Percentiles rank a stretch among this genome's conserved stretches.
phyloP scores from a whole-genome alignment of 108 stramenopile genomes.

The Seminavis robusta region DNA sequence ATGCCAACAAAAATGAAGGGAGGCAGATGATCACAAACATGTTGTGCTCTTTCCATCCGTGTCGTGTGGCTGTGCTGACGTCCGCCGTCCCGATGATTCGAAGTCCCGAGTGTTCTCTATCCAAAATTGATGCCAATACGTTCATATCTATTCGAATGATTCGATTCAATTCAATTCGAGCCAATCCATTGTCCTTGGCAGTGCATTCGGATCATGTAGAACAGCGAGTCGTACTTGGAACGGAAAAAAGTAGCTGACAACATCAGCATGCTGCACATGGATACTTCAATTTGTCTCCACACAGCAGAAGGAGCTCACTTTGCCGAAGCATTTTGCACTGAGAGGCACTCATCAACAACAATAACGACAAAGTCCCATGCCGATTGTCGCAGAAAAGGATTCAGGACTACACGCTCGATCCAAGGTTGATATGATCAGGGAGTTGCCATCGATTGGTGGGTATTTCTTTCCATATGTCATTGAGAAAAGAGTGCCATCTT shows the following conservation, averaged over 20 bases:
- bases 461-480: not conserved
- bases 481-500: constrained; percentile 1
- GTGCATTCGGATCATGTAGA: constrained; percentile 10
- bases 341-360: constrained; percentile 3
- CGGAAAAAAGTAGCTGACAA: constrained; percentile 2
- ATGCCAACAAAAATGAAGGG: too few relatives aligned
- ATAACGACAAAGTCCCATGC: constrained; percentile 6
- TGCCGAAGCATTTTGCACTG: not conserved
- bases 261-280: not conserved
- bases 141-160: too few relatives aligned
- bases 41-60: too few relatives aligned
- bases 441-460: constrained; percentile 1
- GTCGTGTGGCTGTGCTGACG: too few relatives aligned
- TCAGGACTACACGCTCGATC: constrained; percentile 1
- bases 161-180: too few relatives aligned
- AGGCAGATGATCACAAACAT: too few relatives aligned
- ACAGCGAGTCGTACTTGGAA: constrained; percentile 1
- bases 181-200: too few relatives aligned
- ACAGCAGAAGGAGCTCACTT: not conserved
- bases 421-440: not conserved
- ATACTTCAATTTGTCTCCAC: constrained; percentile 1
- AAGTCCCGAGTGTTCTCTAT: too few relatives aligned
- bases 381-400: not conserved
- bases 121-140: too few relatives aligned
- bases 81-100: too few relatives aligned